Evolutionary conservation across 805 yeast genomes (phyloP).

Genomic region (Ogataea ganodermae): DNA sequence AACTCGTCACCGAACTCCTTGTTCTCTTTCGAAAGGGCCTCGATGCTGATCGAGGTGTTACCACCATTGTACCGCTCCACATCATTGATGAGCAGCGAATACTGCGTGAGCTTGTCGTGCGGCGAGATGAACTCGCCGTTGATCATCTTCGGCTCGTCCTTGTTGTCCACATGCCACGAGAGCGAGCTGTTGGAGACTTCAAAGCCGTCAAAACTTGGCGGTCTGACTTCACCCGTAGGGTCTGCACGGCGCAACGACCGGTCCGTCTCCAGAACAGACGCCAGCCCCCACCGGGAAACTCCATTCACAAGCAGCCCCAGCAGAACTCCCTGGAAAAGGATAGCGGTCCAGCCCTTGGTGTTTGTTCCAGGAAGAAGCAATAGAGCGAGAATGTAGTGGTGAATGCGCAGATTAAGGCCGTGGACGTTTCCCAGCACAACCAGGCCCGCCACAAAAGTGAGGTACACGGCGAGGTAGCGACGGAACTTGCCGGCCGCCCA

Average conservation of each 20-base stretch:
- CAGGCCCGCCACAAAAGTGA: constrained; percentile 44
- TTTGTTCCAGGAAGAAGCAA: constrained; percentile 81
- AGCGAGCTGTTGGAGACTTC: constrained; percentile 36
- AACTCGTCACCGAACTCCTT: constrained; percentile 33
- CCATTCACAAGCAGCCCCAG: constrained; percentile 84
- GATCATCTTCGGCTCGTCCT: constrained; percentile 20
- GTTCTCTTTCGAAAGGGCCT: constrained; percentile 36
- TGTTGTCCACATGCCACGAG: constrained; percentile 37
- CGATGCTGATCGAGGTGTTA: constrained; percentile 45
- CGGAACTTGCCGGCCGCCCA: constrained; percentile 77
- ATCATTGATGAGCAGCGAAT: constrained; percentile 74
- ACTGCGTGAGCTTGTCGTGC: constrained; percentile 44
- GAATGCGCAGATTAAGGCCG: constrained; percentile 72
- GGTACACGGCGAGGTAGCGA: constrained; percentile 59
- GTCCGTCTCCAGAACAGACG: constrained; percentile 80
- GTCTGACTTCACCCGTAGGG: constrained; percentile 56
- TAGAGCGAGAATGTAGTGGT: constrained; percentile 78
- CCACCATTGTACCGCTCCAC: constrained; percentile 70
- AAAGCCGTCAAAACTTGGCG: constrained; percentile 49
- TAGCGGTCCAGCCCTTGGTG: constrained; percentile 68
- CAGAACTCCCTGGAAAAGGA: constrained; percentile 80
- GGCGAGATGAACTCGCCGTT: constrained; percentile 30
- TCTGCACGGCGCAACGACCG: constrained; percentile 69
- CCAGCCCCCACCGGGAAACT: constrained; percentile 90
- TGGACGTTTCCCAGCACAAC: constrained; percentile 53